Conservation (phyloP, 1,284 basidiomycete species). For the Puccinia horiana region DNA sequence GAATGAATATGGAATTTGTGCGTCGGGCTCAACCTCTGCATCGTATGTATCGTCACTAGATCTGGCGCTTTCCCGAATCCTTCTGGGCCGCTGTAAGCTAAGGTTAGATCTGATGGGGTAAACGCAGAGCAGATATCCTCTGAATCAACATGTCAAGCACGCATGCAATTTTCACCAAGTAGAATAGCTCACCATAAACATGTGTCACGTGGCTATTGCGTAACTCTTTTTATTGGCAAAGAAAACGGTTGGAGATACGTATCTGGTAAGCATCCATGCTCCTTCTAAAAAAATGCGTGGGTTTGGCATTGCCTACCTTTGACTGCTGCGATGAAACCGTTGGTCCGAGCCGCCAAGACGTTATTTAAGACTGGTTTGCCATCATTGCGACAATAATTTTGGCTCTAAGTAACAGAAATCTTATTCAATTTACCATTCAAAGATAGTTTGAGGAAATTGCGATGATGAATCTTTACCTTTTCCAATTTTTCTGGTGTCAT, state of each 20-base stretch:
- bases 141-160: background rate
- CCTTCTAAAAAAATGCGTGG: background rate
- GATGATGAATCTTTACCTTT: background rate
- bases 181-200: conserved; percentile 39
- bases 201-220: conserved; percentile 42
- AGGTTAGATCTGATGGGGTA: conserved; percentile 22
- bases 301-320: background rate
- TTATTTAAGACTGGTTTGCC: conserved; percentile 9
- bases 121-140: background rate
- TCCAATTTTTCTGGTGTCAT: conserved; percentile 31
- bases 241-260: background rate
- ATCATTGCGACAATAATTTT: conserved; percentile 4
- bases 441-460: too few relatives aligned
- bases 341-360: conserved; percentile 28
- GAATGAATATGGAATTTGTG: conserved; percentile 37
- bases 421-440: background rate
- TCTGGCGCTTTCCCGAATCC: conserved; percentile 27
- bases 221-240: conserved; percentile 21
- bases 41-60: conserved; percentile 33
- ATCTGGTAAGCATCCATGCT: background rate
- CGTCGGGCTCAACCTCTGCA: background rate
- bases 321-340: conserved; percentile 45
- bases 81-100: conserved; percentile 25
- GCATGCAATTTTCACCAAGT: background rate
- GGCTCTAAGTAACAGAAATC: conserved; percentile 12